Base-by-base conservation (phyloP, 1,139 yeast genomes). In the Suhomyces bribrorum region DNA sequence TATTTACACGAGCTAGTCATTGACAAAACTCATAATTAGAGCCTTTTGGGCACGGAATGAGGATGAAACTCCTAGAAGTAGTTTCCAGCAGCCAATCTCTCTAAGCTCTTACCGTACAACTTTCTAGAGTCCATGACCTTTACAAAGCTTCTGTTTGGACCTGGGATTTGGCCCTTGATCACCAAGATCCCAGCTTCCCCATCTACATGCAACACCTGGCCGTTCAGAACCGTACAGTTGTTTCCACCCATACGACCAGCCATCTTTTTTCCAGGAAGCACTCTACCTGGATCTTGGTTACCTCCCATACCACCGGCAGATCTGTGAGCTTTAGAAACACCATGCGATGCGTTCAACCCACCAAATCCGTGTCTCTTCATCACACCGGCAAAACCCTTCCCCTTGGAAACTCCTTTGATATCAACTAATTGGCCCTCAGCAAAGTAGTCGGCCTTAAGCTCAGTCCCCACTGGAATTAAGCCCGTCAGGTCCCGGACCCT, bases 371-470 rank as follows among this genome's bases (percentile, higher is more conserved):
- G 86, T 67, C 96, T 81, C 63, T 92, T 92, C 96, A 92, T 92
- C 14, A 92, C 98, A 79, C 99, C 99, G 14, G 92, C 89, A 62
- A 88, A 88, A 12, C 99, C 99, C 66, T 94, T 92, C 67, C 98
- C 99, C 62, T 89, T 92, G 34, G 94, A 75, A 14, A 77, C 73
- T 11, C 90, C 85, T 55, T 81, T 75, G 36, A 87, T 69, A 58
- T 92, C 98, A 18, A 92, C 92, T 46, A 70, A 75, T 60, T 88
- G 95, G 17, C 97, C 98, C 14, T 72, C 75, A 40, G 80, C 75
- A 61, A 92, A 90, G 62, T 84, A 92, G 54, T 87, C 89, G 1
- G 97, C 96, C 42, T 70, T 77, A 40, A 92, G 64, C 52, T 82
- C 81, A 3, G 92, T 81, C 3, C 97, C 97, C 7, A 83, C 66